Conservation (phyloP, 208 protist genomes). For the Baffinella frigidus region DNA sequence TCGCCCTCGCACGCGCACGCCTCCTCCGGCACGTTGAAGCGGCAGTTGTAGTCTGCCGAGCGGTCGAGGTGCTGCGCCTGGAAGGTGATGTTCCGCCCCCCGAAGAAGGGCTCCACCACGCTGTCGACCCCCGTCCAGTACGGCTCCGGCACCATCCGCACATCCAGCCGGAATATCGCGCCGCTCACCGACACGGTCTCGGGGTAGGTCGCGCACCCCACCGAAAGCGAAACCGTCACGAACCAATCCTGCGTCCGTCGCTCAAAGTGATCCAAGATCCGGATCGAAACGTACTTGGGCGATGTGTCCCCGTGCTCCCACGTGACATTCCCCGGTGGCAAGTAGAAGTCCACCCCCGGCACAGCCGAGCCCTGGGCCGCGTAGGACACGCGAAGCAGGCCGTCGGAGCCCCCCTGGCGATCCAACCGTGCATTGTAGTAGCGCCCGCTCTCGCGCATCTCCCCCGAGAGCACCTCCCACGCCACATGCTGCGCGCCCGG, state of each 20-base stretch:
- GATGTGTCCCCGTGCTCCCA: constrained; percentile 40
- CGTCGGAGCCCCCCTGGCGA: not conserved
- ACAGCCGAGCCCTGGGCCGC: not conserved
- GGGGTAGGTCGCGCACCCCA: not conserved
- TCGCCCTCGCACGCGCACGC: not conserved
- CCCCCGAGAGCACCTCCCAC: not conserved
- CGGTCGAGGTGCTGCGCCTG: not conserved
- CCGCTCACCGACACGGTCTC: not conserved
- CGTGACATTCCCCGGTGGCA: not conserved
- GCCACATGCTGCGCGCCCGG: not conserved
- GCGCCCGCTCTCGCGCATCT: not conserved
- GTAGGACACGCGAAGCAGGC: not conserved
- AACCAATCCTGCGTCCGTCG: not conserved
- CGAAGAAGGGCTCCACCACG: not conserved
- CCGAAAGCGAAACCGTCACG: not conserved
- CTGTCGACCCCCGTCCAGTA: not conserved
- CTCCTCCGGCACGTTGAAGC: not conserved
- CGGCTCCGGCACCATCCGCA: not conserved
- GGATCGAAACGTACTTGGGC: not conserved
- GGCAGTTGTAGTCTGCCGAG: not conserved
- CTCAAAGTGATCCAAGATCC: not conserved
- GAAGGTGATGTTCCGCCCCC: not conserved
- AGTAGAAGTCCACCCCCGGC: constrained; percentile 18
- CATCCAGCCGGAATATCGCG: not conserved
- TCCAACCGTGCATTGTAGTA: constrained; percentile 44